These are phyloP conservation scores for Phragmites australis DNA, from an alignment of 176 grass and related monocot genomes.

Conservation along the genomic window DNA sequence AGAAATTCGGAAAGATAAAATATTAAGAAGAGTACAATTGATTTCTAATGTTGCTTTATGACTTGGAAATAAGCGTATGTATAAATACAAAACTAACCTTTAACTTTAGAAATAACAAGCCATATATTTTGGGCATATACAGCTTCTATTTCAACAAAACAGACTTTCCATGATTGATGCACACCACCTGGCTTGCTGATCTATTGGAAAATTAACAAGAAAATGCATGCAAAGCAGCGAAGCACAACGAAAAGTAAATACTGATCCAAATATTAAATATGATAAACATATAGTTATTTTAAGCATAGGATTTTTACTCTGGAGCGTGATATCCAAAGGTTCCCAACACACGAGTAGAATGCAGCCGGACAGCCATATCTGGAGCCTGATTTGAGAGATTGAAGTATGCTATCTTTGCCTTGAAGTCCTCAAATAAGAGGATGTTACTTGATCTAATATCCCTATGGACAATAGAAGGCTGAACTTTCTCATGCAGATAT, in stretches of 20 bases:
- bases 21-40: not conserved
- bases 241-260: not conserved
- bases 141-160: not conserved
- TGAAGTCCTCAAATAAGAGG: slow-evolving; percentile 90
- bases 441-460: slow-evolving; percentile 92
- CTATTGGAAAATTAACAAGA: not conserved
- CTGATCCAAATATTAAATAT: slow-evolving; percentile 6
- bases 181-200: not conserved
- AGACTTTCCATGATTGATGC: not conserved
- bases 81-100: not conserved
- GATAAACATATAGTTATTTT: not conserved
- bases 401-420: slow-evolving; percentile 89
- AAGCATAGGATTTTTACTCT: slow-evolving; percentile 61
- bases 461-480: slow-evolving; percentile 77
- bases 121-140: not conserved
- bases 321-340: slow-evolving; percentile 96
- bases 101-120: not conserved
- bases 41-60: not conserved
- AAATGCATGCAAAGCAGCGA: not conserved
- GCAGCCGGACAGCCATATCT: slow-evolving; percentile 86
- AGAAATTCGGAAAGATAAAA: slow-evolving; percentile 7
- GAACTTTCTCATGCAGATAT: slow-evolving; percentile 89
- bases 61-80: not conserved
- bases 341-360: slow-evolving; percentile 90
- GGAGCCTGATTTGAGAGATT: slow-evolving; percentile 93